Percentiles rank a stretch among this genome's conserved stretches.
These are phyloP conservation scores for Plasmopara muralis DNA, from an alignment of 352 stramenopile species.

Conservation along the genomic window DNA sequence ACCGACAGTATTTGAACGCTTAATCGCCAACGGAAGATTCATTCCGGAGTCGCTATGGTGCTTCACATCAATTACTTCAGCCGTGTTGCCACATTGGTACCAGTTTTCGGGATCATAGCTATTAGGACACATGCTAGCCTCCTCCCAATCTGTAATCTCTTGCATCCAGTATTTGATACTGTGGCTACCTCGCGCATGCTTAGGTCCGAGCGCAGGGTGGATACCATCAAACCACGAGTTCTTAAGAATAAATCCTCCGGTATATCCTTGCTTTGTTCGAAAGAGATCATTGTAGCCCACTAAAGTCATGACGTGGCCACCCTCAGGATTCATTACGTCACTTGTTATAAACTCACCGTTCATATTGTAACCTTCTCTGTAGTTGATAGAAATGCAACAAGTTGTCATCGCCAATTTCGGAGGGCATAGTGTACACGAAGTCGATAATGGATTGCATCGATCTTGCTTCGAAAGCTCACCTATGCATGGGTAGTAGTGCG, in stretches of 20 bases:
- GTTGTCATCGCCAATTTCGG: conserved; percentile 41
- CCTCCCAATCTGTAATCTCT: conserved; percentile 62
- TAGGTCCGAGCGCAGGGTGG: conserved; percentile 46
- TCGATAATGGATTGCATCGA: conserved; percentile 46
- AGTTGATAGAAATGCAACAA: conserved; percentile 44
- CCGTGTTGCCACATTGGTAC: conserved; percentile 62
- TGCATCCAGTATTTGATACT: conserved; percentile 69
- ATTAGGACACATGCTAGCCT: conserved; percentile 63
- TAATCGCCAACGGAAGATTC: conserved; percentile 32
- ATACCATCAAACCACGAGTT: conserved; percentile 73
- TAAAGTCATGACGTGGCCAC: conserved; percentile 66
- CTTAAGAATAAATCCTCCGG: conserved; percentile 65
- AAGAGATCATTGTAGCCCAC: conserved; percentile 65
- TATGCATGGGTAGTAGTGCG: conserved; percentile 59
- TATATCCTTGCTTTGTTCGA: conserved; percentile 52
- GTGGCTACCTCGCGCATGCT: conserved; percentile 55
- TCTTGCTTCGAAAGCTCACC: conserved; percentile 37
- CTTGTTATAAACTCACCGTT: conserved; percentile 58
- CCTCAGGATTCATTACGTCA: conserved; percentile 40
- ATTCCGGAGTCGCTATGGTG: conserved; percentile 23
- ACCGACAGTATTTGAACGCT: conserved; percentile 15
- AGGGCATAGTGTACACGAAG: conserved; percentile 44
- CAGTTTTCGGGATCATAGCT: conserved; percentile 65
- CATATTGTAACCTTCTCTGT: conserved; percentile 55
- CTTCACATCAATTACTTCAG: conserved; percentile 36